Base-by-base conservation (phyloP, 345 rosid species). In the Viola odorata region DNA sequence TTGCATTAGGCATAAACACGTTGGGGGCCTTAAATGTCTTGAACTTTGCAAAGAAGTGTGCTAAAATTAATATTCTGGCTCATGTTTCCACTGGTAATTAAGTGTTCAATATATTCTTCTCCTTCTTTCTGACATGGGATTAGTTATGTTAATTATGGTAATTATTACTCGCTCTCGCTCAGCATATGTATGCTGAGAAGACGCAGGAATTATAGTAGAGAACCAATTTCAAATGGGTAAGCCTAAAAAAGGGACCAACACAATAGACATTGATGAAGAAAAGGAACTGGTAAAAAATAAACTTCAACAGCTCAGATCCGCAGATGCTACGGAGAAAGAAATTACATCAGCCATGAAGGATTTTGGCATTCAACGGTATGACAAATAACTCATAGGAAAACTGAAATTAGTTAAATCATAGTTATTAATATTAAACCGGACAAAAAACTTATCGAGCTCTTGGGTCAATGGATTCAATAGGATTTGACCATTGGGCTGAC, bases 61-160 rank as follows among this genome's bases (percentile, higher is more conserved):
- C 42, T 36, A 78, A 80, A 11, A 44, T 78, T 8, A 53, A 62
- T 50, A 65, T 84, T 0, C 70, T 82, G 32, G 68, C 79, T 60
- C 88, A 87, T 37, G 75, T 81, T n/a, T 85, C 97, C 38, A 90
- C 91, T 5, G 90, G 92, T 90, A 37, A 48, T n/a, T 45, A 47
- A 12, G 13, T 7, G 11, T n/a, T 9, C 4, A 44, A 7, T 44
- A 0, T 44, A 1, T 44, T 44, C 47, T 11, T 11, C 12, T 44
- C 3, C 7, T 44, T 7, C 3, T 44, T 44, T 44, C 47, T 11
- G 47, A 44, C 47, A 44, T 47, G 4, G 7, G 13, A 9, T 7
- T 44, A 6, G 3, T 11, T 7, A 47, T 9, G 10, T 23, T 47
- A 11, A 47, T 47, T 11, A 10, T 4, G 13, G 4, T 3, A 9